A percentile compares a stretch with the other conserved stretches of the same genome.
phyloP scores from a whole-genome alignment of 2,329 filamentous ascomycete genomes.

The Colletotrichum tropicicola region DNA sequence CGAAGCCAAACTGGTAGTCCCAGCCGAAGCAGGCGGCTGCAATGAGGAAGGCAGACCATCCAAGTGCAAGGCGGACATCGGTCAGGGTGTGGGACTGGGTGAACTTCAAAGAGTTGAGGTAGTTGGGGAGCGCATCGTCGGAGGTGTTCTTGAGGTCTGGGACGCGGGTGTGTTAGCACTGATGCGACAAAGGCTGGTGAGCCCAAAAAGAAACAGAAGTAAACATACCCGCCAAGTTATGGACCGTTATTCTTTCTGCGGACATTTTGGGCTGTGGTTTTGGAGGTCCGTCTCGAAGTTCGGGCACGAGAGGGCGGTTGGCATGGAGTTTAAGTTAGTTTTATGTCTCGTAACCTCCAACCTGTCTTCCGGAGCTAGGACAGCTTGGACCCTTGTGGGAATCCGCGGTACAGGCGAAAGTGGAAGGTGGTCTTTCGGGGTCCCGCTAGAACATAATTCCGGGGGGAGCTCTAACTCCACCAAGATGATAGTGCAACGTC shows the following conservation, averaged over 20 bases:
- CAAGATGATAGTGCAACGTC: conserved; percentile 1
- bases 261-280: conserved; percentile 42
- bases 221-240: conserved; percentile 69
- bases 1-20: conserved; percentile 93
- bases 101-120: conserved; percentile 89
- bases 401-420: conserved; percentile 9
- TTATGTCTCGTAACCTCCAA: conserved; percentile 27
- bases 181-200: conserved; percentile 6
- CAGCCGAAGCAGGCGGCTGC: conserved; percentile 87
- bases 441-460: conserved; percentile 32
- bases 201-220: not conserved
- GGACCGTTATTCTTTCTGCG: conserved; percentile 69
- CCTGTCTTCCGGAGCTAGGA: conserved; percentile 25
- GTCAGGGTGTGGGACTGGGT: conserved; percentile 81
- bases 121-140: conserved; percentile 93
- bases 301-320: not conserved
- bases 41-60: conserved; percentile 83
- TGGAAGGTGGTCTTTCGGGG: conserved; percentile 36
- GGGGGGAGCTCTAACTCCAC: conserved; percentile 17
- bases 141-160: conserved; percentile 95
- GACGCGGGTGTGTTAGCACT: conserved; percentile 20
- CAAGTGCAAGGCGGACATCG: conserved; percentile 84
- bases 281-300: not conserved
- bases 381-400: conserved; percentile 27
- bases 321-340: conserved; percentile 14